Evolutionary conservation across 352 stramenopile species (phyloP), one percentile per base, ranked within the genome.

Genomic region (Phytophthora capsici): DNA sequence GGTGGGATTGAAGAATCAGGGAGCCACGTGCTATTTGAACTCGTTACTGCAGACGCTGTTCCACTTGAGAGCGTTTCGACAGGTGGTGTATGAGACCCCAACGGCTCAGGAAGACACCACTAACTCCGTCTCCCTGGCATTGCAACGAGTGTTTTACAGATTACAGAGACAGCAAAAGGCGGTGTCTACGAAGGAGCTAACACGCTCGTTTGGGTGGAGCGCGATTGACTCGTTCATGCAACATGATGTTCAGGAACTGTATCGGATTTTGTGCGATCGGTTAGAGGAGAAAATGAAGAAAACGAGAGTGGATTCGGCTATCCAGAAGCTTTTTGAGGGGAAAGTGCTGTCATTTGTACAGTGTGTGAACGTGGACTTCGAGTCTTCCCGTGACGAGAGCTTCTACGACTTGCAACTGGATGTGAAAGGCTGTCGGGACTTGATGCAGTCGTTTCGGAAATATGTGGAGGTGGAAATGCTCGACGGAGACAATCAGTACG

Each of bases 1-100:
- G 86, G 87, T 96, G 14, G 88, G 88, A 0, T 59, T 96, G 6
- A 96, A 96, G 70, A 96, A 96, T 51, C 88, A 96, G 62, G 93
- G 90, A 13, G 91, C 91, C 12, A 98, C 92, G 10, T 98, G 93
- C 72, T 98, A 98, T 70, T 82, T 98, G 77, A 98, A 98, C 68
- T 98, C 91, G 23, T 68, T 98, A 16, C 80, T 98, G 22, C 92
- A 98, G 74, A 97, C 89, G 48, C 73, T 98, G 17, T 98, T 95
- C 64, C 88, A 97, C 54, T 70, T 98, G 56, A 72, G 79, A 25
- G 88, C 85, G 23, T 96, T 98, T 47, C 74, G 93, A 20, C 82
- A 90, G 8, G 87, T 89, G 14, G 88, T 96, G 44, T 96, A 96
- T 49, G 84, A 86, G 32, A 94, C 86, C 1, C 88, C 88, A 3